Evolutionary conservation across 2,329 filamentous ascomycete genomes (phyloP), one percentile per base, ranked within the genome.

Genomic region (Nemania diffusa): DNA sequence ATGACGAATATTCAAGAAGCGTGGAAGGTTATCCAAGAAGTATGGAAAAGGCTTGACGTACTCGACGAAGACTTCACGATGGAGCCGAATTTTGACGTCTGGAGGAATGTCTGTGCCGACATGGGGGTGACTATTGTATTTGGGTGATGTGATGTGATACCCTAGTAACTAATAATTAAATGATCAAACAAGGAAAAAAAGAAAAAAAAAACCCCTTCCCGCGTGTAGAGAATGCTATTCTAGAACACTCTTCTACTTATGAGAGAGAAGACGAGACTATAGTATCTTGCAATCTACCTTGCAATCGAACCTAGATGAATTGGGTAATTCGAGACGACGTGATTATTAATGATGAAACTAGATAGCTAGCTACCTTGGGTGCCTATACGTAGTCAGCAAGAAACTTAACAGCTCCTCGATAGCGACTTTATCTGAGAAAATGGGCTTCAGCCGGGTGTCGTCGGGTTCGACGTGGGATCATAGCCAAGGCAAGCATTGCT

Each of bases 1-100:
- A 90, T 90, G 88, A 84, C 83, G 20, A 91, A 91, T 72, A 90
- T 91, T 64, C 83, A 83, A 68, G 81, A 87, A 67, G 85, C 87
- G 3, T 89, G 87, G 86, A 82, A 82, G 13, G 85, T 91, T 40
- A 84, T 89, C 3, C 81, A 85, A 70, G 88, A 90, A 74, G 84
- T 91, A 9, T 91, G 88, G 78, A 81, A 81, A 62, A 80, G 87
- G 62, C 82, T 82, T 0, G 86, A 89, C 64, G 64, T 70, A 9
- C 64, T 71, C 9, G 67, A 74, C 67, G 67, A 75, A 50, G 63
- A 75, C 73, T 24, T 66, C 58, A 69, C 63, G 60, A 70, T 70
- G 7, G 70, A 69, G 57, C 68, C 71, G 44, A 71, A 72, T 27
- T 67, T 75, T 7, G 85, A 87, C 67, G 73, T 87, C 46, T 89